These are phyloP conservation scores for Tympanopsis confertula DNA, from an alignment of 2,329 filamentous ascomycete genomes.

Conservation along the genomic window DNA sequence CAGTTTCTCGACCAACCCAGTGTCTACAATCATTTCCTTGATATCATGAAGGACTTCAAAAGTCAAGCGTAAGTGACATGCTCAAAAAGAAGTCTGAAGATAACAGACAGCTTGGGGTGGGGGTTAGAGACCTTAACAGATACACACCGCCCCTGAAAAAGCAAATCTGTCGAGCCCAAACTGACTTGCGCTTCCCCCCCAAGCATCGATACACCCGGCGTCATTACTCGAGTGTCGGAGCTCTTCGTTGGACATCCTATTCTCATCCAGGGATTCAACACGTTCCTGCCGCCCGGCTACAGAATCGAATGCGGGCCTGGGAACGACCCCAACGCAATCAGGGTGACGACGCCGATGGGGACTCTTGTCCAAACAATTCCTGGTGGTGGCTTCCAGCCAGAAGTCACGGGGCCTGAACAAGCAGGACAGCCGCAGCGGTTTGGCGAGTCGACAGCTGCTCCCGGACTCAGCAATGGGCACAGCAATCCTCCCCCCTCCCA, in stretches of 20 bases:
- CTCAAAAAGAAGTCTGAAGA: neutral
- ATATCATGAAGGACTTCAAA: slow-evolving; percentile 99
- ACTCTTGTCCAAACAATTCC: slow-evolving; percentile 80
- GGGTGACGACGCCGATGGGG: slow-evolving; percentile 92
- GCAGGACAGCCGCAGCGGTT: neutral
- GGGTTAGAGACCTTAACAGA: slow-evolving; percentile 2
- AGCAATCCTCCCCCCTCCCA: slow-evolving; percentile 18
- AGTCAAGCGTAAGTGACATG: slow-evolving; percentile 66
- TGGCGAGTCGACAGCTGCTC: slow-evolving; percentile 30
- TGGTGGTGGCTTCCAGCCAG: neutral
- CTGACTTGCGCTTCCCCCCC: slow-evolving; percentile 12
- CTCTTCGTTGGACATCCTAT: slow-evolving; percentile 92
- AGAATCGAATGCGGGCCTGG: slow-evolving; percentile 90
- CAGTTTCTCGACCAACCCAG: slow-evolving; percentile 94
- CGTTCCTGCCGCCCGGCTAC: slow-evolving; percentile 89
- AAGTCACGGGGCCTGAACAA: neutral
- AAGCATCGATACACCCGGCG: slow-evolving; percentile 89
- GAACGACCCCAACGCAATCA: slow-evolving; percentile 88
- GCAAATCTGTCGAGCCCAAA: slow-evolving; percentile 14
- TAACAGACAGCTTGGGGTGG: slow-evolving; percentile 4
- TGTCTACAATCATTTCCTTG: slow-evolving; percentile 91
- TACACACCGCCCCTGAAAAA: neutral
- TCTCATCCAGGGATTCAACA: slow-evolving; percentile 95
- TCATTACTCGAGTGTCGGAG: slow-evolving; percentile 91
- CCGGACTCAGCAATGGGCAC: slow-evolving; percentile 29